Evolutionary conservation across 495 filamentous ascomycete genomes (phyloP), one percentile per base, ranked within the genome.

Genomic region (Thozetella sp.): DNA sequence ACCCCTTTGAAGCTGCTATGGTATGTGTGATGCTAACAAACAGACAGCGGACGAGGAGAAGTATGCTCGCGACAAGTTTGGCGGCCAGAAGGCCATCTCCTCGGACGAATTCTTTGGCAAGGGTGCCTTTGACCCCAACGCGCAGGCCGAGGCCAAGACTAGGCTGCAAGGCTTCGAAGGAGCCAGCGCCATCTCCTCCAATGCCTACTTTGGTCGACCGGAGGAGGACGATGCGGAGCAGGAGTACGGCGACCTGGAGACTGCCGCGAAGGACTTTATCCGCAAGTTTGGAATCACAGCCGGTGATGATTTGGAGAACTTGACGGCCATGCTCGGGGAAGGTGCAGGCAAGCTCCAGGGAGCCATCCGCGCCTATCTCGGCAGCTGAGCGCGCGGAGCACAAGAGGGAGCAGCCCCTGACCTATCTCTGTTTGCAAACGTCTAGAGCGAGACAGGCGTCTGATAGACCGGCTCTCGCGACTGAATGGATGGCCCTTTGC

Each of bases 61-160:
- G 61, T 93, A 88, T 66, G 91, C 92, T 2, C 88, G 90, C 58
- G 70, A 71, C 81, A 65, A 93, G 69, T 99, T 99, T 63, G 95
- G 93, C 57, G 74, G 71, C 54, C 95, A 99, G 76, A 98, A 97
- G 80, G 90, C 90, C 71, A 99, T 99, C 64, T 97, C 93, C 1
- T 97, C 92, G 2, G 95, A 99, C 75, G 95, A 99, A 66, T 97
- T 97, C 79, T 99, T 99, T 71, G 93, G 93, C 58, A 94, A 93
- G 66, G 90, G 92, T 24, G 75, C 83, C 53, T 98, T 89, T 69
- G 92, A 99, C 64, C 86, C 93, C 25, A 76, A 79, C 30, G 87
- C 89, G 2, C 89, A 93, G 67, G 81, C 88, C 46, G 93, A 97
- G 79, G 93, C 95, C 53, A 93, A 95, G 76, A 78, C 83, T 13